Base-by-base conservation (phyloP, 2,329 filamentous ascomycete genomes). In the Macrophomina tecta region DNA sequence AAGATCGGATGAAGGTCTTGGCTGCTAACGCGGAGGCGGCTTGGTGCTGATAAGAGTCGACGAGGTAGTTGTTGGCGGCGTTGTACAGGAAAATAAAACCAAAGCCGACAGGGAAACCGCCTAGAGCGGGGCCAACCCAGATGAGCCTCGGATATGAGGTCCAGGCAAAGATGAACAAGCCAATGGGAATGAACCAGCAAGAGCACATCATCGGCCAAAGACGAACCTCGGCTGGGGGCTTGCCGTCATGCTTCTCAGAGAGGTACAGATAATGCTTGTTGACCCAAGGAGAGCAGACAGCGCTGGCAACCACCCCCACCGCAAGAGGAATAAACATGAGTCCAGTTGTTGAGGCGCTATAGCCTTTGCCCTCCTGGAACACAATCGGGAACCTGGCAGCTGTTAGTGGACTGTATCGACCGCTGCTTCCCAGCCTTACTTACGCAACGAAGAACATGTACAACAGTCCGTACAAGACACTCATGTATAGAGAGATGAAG, bases 291-390 rank as follows among this genome's bases (percentile, higher is more conserved):
- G 91, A 82, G 77, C 87, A 91, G 12, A 80, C 73, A 16, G 92
- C 90, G 1, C 90, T 91, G 49, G 80, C 68, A 1, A 94, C 18
- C 16, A 95, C 91, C 61, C 92, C 92, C 18, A 95, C 80, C 7
- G 92, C 91, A 53, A 95, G 77, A 1, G 92, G 92, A 69, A 95
- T 93, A 78, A 96, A 96, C 90, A 95, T 94, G 8, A 96, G 83
- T 55, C 92, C 93, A 0, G 92, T 93, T 34, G 82, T 89, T 42
- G 90, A 86, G 34, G 91, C 85, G 3, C 84, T 87, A 79, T 90
- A 97, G 2, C 91, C 91, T 79, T 97, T 96, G 68, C 91, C 90
- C 77, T 88, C 83, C 71, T 92, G 86, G 81, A 91, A 97, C 67
- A 97, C 83, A 70, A 88, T 82, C 0, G 85, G 85, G 68, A 76